Conservation (phyloP, 1,284 basidiomycete genomes). For the Cutaneotrichosporon sp. region DNA sequence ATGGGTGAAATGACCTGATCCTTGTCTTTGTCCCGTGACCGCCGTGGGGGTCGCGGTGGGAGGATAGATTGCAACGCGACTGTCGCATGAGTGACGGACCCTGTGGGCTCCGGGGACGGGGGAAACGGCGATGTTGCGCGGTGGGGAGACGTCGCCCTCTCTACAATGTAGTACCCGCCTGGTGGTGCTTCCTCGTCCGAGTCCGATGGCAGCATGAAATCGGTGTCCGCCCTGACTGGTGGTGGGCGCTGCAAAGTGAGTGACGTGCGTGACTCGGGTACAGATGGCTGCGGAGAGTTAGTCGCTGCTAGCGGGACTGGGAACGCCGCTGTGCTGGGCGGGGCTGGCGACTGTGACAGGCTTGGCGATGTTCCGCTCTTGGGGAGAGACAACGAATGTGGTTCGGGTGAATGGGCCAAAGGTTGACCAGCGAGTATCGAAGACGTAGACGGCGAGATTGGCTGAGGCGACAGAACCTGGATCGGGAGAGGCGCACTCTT, state of each 20-base stretch:
- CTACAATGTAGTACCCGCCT: slow-evolving; percentile 50
- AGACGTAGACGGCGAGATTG: neutral
- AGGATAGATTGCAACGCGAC: slow-evolving; percentile 16
- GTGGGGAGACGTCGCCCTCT: slow-evolving; percentile 19
- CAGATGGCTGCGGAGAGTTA: neutral
- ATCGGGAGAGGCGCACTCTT: neutral
- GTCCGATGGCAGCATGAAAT: slow-evolving; percentile 51
- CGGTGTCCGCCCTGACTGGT: slow-evolving; percentile 42
- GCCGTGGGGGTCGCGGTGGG: slow-evolving; percentile 5
- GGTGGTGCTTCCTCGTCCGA: slow-evolving; percentile 51
- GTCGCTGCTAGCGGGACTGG: neutral
- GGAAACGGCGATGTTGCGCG: slow-evolving; percentile 5
- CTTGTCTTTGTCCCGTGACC: slow-evolving; percentile 13
- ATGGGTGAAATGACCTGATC: slow-evolving; percentile 4
- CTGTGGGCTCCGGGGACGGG: neutral
- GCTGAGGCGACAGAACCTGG: neutral
- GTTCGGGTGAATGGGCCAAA: neutral
- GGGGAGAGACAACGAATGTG: neutral
- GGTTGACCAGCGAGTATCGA: neutral
- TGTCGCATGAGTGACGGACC: slow-evolving; percentile 3
- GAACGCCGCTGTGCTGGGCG: neutral
- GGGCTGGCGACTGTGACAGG: neutral
- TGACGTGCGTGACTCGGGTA: neutral
- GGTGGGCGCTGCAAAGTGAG: slow-evolving; percentile 25
- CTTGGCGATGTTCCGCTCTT: neutral